Base-by-base conservation (phyloP, 345 rosid species). In the Lepidium aucheri region DNA sequence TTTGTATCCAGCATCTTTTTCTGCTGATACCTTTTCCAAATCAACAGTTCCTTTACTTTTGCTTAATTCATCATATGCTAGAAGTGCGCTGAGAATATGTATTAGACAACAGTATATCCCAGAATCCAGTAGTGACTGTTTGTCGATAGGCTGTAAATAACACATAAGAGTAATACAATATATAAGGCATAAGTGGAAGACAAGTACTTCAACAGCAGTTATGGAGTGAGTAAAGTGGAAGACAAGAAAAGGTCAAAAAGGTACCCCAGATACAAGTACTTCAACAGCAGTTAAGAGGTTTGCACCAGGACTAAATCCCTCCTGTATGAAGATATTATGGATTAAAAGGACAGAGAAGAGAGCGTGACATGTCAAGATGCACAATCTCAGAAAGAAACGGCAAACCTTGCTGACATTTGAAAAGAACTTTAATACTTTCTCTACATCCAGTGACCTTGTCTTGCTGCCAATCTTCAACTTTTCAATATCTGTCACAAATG, bases 91-190 rank as follows among this genome's bases (percentile, higher is more conserved):
- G 66, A 95, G 83, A 73, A 89, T 63, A 26, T 84, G 96, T 82
- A 95, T 82, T 70, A 95, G 91, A 79, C 99, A 95, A 73, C 96
- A 88, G 20, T 91, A 83, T 79, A 95, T 91, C 78, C 97, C 99
- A 82, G 99, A 95, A 82, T 95, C 99, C 65, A 95, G 87, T 43
- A 95, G 88, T 55, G 99, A 91, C 59, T 95, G 99, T 76, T 91
- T 87, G 77, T 95, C 99, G 65, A 85, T 79, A 35, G 95, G 90
- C 99, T 95, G 95, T 77, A 80, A 74, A 73, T 11, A 62, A 78
- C 34, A 68, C 40, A 71, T 35, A 58, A 35, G 54, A 53, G 20
- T 43, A 58, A 51, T 65, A 64, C 38, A 33, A 17, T 39, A 56
- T 47, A 40, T 20, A 51, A 51, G 30, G 45, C 67, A 51, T 20